Conservation (phyloP, 73 alveolate genomes). For the Stentor coeruleus region DNA sequence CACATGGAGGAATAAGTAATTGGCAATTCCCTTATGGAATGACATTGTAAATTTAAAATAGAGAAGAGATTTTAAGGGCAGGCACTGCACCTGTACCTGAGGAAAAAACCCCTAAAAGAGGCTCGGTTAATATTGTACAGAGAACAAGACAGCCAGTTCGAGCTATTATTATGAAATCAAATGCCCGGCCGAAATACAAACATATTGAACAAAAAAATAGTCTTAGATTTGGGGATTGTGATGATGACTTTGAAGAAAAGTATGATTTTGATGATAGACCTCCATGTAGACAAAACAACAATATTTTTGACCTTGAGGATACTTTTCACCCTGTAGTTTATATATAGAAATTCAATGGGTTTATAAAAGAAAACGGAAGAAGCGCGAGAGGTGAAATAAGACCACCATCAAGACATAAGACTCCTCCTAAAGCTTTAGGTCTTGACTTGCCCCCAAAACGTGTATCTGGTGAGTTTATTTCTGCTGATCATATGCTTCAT, state of each 20-base stretch:
- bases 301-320: slow-evolving; percentile 4
- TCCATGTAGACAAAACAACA: slow-evolving; percentile 6
- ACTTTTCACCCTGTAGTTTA: not conserved
- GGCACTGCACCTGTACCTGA: slow-evolving; percentile 23
- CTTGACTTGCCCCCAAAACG: slow-evolving; percentile 33
- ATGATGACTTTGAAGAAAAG: slow-evolving; percentile 6
- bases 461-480: not conserved
- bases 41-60: not conserved
- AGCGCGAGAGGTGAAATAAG: slow-evolving; percentile 10
- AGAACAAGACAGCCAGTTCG: not conserved
- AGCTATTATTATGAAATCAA: not conserved
- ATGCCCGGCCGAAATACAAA: not conserved
- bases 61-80: slow-evolving; percentile 17
- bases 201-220: not conserved
- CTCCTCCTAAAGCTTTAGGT: slow-evolving; percentile 47
- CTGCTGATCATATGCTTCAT: not conserved
- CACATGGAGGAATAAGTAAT: not conserved
- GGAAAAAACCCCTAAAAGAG: not conserved
- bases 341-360: not conserved
- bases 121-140: not conserved
- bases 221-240: not conserved
- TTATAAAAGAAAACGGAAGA: not conserved
- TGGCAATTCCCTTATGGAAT: slow-evolving; percentile 1
- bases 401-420: slow-evolving; percentile 50
- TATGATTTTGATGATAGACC: not conserved